These are phyloP conservation scores for Cladophialophora carrionii DNA, from an alignment of 2,329 filamentous ascomycete species.

Conservation along the genomic window DNA sequence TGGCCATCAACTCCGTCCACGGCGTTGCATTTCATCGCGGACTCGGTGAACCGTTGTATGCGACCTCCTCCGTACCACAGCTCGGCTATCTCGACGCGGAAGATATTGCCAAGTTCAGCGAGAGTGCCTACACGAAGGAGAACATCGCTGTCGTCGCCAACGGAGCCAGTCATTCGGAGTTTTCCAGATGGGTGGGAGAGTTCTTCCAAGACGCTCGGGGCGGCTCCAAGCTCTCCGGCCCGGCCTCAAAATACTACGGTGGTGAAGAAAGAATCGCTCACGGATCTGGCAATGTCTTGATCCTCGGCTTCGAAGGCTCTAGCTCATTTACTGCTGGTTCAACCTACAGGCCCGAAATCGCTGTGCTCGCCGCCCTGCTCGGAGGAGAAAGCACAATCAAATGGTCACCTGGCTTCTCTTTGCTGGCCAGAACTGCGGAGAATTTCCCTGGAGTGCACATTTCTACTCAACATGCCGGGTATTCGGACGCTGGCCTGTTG, in stretches of 20 bases:
- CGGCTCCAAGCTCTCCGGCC: slow-evolving; percentile 58
- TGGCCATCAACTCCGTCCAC: slow-evolving; percentile 86
- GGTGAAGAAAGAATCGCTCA: slow-evolving; percentile 90
- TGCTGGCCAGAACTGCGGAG: slow-evolving; percentile 78
- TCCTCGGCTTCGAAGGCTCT: slow-evolving; percentile 91
- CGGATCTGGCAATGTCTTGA: slow-evolving; percentile 75
- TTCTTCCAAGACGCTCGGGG: slow-evolving; percentile 76
- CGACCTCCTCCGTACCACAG: slow-evolving; percentile 70
- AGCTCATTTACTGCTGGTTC: slow-evolving; percentile 68
- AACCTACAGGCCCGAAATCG: slow-evolving; percentile 84
- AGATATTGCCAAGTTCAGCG: slow-evolving; percentile 73
- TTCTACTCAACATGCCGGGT: slow-evolving; percentile 75
- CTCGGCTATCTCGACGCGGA: slow-evolving; percentile 80
- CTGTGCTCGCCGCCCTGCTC: slow-evolving; percentile 84
- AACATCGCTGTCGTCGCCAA: slow-evolving; percentile 93
- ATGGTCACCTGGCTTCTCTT: slow-evolving; percentile 90
- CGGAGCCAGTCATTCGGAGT: slow-evolving; percentile 73
- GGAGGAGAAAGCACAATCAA: slow-evolving; percentile 91
- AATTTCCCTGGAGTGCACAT: slow-evolving; percentile 68
- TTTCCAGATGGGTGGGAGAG: slow-evolving; percentile 87
- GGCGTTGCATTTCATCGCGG: slow-evolving; percentile 88
- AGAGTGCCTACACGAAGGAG: slow-evolving; percentile 79
- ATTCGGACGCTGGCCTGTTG: slow-evolving; percentile 93
- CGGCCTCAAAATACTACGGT: slow-evolving; percentile 83
- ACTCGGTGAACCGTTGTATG: slow-evolving; percentile 77